Evolutionary conservation across 345 rosid species (phyloP).

Genomic region (Citrus maxima): DNA sequence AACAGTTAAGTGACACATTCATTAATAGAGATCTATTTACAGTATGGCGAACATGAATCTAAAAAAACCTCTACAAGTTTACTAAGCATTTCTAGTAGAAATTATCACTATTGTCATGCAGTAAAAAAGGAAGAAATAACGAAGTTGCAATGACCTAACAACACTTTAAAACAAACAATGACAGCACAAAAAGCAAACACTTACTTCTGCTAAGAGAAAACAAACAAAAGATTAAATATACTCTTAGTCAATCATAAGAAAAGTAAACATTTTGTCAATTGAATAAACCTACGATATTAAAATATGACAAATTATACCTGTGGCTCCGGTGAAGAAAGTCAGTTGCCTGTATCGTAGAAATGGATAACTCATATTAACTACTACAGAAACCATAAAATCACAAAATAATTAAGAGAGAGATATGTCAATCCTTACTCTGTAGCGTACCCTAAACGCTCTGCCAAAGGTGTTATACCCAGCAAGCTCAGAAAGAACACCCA

Average conservation of each 20-base stretch:
- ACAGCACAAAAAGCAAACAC: neutral
- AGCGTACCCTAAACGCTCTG: conserved; percentile 54
- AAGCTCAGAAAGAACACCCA: conserved; percentile 48
- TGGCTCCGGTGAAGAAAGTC: conserved; percentile 48
- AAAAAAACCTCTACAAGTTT: neutral
- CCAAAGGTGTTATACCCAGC: conserved; percentile 50
- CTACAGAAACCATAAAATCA: conserved; percentile 2
- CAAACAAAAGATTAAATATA: neutral
- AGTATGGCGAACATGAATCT: neutral
- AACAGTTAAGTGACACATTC: neutral
- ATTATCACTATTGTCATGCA: neutral
- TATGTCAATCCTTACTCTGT: conserved; percentile 38
- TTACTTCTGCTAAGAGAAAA: neutral
- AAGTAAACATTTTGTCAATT: neutral
- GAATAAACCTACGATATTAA: neutral
- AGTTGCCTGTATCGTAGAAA: conserved; percentile 42
- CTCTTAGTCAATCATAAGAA: neutral
- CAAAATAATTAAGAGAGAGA: conserved; percentile 6
- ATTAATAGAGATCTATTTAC: neutral
- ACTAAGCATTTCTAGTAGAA: neutral
- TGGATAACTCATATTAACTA: conserved; percentile 18
- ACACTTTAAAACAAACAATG: neutral
- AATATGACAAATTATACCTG: conserved; percentile 21
- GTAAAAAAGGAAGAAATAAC: neutral
- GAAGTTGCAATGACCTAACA: neutral